Percentiles rank a stretch among this genome's conserved stretches.
These are phyloP conservation scores for Colletotrichum godetiae DNA, from an alignment of 2,329 filamentous ascomycete genomes.

Conservation along the genomic window DNA sequence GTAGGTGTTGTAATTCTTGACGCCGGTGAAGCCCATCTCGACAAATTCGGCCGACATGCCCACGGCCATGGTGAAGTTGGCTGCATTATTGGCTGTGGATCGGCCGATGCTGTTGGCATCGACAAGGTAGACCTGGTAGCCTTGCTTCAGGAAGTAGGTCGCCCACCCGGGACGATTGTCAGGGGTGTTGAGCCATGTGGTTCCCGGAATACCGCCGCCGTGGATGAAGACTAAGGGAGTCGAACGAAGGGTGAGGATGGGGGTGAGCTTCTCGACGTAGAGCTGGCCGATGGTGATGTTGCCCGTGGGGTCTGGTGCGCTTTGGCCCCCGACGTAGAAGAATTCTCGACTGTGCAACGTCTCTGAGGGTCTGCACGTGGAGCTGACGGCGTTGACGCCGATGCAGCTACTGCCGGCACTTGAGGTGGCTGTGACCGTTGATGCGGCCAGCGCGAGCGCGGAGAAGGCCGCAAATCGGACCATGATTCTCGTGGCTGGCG, in stretches of 20 bases:
- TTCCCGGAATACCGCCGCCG: constrained; percentile 44
- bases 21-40: constrained; percentile 41
- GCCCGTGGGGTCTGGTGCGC: constrained; percentile 38
- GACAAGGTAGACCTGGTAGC: constrained; percentile 53
- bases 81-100: constrained; percentile 44
- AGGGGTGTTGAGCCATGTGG: constrained; percentile 52
- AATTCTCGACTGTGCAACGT: constrained; percentile 39
- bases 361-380: constrained; percentile 20
- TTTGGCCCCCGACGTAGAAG: constrained; percentile 45
- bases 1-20: constrained; percentile 41
- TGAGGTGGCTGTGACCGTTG: background rate
- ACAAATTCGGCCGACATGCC: constrained; percentile 41
- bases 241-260: constrained; percentile 36
- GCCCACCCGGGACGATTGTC: constrained; percentile 54
- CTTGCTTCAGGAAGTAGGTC: constrained; percentile 51
- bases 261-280: constrained; percentile 47
- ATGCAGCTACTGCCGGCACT: constrained; percentile 12
- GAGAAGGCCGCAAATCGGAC: constrained; percentile 12
- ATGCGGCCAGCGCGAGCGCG: constrained; percentile 10
- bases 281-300: constrained; percentile 42
- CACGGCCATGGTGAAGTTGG: constrained; percentile 41
- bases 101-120: constrained; percentile 50
- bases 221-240: constrained; percentile 47
- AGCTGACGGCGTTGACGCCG: constrained; percentile 27
- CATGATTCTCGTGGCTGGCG: constrained; percentile 3